These are phyloP conservation scores for Fremontodendron californicum DNA, from an alignment of 345 rosid genomes.

Conservation along the genomic window DNA sequence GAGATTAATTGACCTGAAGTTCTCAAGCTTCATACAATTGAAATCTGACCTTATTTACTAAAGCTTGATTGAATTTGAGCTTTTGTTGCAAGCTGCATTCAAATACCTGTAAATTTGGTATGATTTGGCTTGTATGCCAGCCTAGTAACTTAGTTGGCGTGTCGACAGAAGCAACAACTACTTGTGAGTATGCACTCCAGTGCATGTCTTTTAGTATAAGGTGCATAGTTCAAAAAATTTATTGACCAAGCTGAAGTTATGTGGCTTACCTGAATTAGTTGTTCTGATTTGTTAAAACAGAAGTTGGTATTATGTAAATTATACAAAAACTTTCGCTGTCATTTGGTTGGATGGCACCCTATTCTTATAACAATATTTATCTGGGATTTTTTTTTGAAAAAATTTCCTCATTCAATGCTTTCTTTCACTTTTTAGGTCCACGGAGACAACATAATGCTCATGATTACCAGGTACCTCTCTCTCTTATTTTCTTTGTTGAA, in stretches of 20 bases:
- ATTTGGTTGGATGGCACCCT: neutral
- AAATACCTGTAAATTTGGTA: neutral
- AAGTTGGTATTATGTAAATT: neutral
- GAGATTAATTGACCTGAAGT: neutral
- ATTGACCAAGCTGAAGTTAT: neutral
- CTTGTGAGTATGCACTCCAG: neutral
- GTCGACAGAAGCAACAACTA: neutral
- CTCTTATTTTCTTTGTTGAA: neutral
- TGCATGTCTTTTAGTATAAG: neutral
- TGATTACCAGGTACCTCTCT: constrained; percentile 56
- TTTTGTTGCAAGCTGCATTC: neutral
- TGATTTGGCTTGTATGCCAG: neutral
- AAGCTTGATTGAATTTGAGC: neutral
- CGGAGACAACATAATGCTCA: constrained; percentile 45
- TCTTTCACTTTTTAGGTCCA: constrained; percentile 42
- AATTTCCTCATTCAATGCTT: constrained; percentile 3
- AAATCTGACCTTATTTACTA: neutral
- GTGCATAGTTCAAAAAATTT: neutral
- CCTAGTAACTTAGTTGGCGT: neutral
- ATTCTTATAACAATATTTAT: neutral
- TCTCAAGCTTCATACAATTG: neutral
- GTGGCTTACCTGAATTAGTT: neutral
- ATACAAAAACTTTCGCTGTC: neutral
- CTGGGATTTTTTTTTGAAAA: neutral
- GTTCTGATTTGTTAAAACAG: too few relatives aligned